A percentile compares a stretch with the other conserved stretches of the same genome.
Evolutionary conservation across 1,284 basidiomycete genomes (phyloP).

Genomic region (Lentinula novae-zelandiae): DNA sequence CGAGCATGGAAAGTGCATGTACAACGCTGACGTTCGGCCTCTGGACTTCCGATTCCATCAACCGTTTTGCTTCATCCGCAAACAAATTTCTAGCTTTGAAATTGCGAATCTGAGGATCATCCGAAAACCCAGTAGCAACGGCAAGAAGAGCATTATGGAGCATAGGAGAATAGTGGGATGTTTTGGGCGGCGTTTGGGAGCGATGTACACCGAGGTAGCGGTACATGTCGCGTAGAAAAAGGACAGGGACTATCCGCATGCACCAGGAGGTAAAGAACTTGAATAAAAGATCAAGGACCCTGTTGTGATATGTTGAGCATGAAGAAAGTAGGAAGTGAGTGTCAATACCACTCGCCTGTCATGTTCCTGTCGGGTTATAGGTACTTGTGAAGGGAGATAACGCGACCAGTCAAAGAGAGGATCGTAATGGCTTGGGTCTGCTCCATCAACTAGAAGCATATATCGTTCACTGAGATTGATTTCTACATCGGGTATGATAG

Average conservation of each 20-base stretch:
- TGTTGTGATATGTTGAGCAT: slow-evolving; percentile 12
- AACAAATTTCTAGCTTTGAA: slow-evolving; percentile 44
- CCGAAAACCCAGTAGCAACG: slow-evolving; percentile 54
- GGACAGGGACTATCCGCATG: slow-evolving; percentile 41
- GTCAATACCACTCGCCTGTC: slow-evolving; percentile 34
- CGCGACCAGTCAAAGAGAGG: slow-evolving; percentile 56
- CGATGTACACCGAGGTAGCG: slow-evolving; percentile 44
- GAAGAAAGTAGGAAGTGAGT: neutral
- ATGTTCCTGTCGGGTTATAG: slow-evolving; percentile 47
- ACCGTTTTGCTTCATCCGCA: slow-evolving; percentile 49
- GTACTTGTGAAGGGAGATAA: slow-evolving; percentile 45
- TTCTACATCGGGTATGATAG: slow-evolving; percentile 34
- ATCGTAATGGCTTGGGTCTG: slow-evolving; percentile 31
- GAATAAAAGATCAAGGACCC: slow-evolving; percentile 54
- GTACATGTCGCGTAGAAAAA: slow-evolving; percentile 62
- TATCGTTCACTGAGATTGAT: slow-evolving; percentile 32
- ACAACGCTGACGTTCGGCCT: slow-evolving; percentile 57
- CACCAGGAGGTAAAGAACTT: slow-evolving; percentile 62
- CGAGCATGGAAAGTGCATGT: slow-evolving; percentile 52
- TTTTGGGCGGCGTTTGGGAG: slow-evolving; percentile 39
- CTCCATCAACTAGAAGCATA: slow-evolving; percentile 36
- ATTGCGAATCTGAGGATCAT: slow-evolving; percentile 47
- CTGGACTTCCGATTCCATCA: slow-evolving; percentile 53
- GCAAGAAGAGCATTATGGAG: slow-evolving; percentile 66
- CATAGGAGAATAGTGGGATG: slow-evolving; percentile 66